Base-by-base conservation (phyloP, 176 grass and related monocot species). In the Rhynchospora tenuis region DNA sequence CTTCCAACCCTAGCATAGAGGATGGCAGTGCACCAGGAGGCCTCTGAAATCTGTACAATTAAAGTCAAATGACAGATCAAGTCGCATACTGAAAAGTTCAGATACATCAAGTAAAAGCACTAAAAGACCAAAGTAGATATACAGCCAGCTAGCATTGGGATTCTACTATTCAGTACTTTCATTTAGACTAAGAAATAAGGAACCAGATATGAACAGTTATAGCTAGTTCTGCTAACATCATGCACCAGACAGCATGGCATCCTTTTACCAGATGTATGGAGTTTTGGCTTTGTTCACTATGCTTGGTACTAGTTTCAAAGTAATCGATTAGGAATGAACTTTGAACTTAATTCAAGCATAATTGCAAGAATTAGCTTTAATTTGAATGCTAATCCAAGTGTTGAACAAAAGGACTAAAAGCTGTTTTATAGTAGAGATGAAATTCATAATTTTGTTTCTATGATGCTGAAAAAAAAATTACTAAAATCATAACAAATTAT, bases 1-100 rank as follows among this genome's bases (percentile, higher is more conserved):
- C 92, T 83, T 98, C 92, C 78, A 91, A 91, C 73, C 95, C 95
- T 65, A 98, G 87, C 92, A 94, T 88, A 48, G 95, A 94, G 9
- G 92, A 98, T 70, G 95, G 90, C 31, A 94, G 66, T 20, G 92
- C 86, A 78, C 92, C 92, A 57, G 95, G 87, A 64, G 95, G 95
- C 84, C 95, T 98, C 83, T 93, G 92, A 78, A 94, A 98, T 88
- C 95, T 98, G 81, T 65, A 29, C 26, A 45, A 52, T 82, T 67
- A 29, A 65, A 52, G 19, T 65, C 5, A 15, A 72, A 73, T 84
- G 15, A 20, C 27, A 54, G 5, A 29, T 29, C 7, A 5, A 74
- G 22, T 27, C 52, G 71, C 6, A 52, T 26, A 48, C 43, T 47
- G 5, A 48, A 46, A 48, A 0, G 2, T 23, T 48, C 8, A 6